phyloP scores from a whole-genome alignment of 805 yeast genomes.

The Yarrowia bubula region DNA sequence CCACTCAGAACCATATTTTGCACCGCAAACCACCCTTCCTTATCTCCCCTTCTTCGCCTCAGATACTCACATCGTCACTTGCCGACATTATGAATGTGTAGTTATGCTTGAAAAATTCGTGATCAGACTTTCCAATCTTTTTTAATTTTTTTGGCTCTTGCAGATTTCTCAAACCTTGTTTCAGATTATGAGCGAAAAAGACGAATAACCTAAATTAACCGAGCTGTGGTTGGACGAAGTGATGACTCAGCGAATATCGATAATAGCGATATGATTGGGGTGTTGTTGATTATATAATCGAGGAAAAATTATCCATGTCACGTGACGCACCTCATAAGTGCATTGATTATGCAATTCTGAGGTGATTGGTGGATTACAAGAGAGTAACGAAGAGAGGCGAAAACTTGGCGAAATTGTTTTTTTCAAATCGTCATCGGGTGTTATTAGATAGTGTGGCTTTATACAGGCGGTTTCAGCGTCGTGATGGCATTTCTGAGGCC shows the following conservation, averaged over 20 bases:
- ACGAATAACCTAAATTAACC: not conserved
- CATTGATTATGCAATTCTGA: not conserved
- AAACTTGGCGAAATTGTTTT: not conserved
- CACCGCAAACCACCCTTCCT: not conserved
- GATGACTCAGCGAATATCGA: not conserved
- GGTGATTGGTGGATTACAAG: not conserved
- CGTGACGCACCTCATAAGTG: not conserved
- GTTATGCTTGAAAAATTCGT: slow-evolving; percentile 16
- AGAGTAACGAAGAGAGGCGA: not conserved
- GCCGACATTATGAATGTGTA: slow-evolving; percentile 20
- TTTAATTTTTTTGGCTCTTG: slow-evolving; percentile 11
- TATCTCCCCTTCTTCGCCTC: not conserved
- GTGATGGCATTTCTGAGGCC: too few relatives aligned
- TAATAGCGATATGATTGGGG: not conserved
- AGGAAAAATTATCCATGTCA: not conserved
- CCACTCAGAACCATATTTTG: not conserved
- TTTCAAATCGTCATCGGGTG: too few relatives aligned
- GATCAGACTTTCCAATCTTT: slow-evolving; percentile 15
- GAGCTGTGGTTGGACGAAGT: not conserved
- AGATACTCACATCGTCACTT: slow-evolving; percentile 24
- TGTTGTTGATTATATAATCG: not conserved
- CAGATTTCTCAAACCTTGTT: slow-evolving; percentile 10
- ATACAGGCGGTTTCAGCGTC: too few relatives aligned
- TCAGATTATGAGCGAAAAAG: not conserved
- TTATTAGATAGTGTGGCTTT: too few relatives aligned